phyloP scores from a whole-genome alignment of 768 basidiomycete genomes.

The Agaricus blazei region DNA sequence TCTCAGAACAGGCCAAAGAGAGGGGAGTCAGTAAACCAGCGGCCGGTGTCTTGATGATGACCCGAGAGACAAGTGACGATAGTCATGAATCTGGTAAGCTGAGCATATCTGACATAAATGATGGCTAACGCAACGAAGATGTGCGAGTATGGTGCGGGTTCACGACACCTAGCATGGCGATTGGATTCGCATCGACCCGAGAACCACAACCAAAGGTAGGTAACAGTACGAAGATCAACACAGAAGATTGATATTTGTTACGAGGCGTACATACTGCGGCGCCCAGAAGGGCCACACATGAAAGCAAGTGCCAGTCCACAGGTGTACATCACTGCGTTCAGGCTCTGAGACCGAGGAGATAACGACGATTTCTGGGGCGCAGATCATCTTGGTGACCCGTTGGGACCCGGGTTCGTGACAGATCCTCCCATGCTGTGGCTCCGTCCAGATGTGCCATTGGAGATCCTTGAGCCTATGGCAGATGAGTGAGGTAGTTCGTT shows the following conservation, averaged over 20 bases:
- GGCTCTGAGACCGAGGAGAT: conserved; percentile 10
- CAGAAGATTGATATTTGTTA: not conserved
- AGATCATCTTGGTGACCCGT: conserved; percentile 6
- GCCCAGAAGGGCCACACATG: conserved; percentile 19
- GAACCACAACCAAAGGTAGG: conserved; percentile 55
- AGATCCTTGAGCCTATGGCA: conserved; percentile 4
- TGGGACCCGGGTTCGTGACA: conserved; percentile 7
- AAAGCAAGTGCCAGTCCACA: conserved; percentile 25
- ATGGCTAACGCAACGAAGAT: conserved; percentile 17
- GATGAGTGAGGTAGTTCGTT: conserved; percentile 9
- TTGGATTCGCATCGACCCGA: conserved; percentile 59
- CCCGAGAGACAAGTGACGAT: conserved; percentile 33
- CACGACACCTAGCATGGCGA: conserved; percentile 78
- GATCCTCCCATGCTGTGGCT: conserved; percentile 6
- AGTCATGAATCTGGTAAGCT: conserved; percentile 15
- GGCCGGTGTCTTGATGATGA: conserved; percentile 61
- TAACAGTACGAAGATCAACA: not conserved
- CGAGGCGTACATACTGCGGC: conserved; percentile 38
- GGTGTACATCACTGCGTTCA: conserved; percentile 54
- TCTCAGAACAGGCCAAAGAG: conserved; percentile 27
- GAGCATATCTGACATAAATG: not conserved
- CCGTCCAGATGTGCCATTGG: conserved; percentile 4
- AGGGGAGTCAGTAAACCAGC: conserved; percentile 42
- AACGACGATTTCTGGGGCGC: not conserved
- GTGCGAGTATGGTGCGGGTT: conserved; percentile 81